Base-by-base conservation (phyloP, 495 filamentous ascomycete genomes). In the Tuber umbilicatum region DNA sequence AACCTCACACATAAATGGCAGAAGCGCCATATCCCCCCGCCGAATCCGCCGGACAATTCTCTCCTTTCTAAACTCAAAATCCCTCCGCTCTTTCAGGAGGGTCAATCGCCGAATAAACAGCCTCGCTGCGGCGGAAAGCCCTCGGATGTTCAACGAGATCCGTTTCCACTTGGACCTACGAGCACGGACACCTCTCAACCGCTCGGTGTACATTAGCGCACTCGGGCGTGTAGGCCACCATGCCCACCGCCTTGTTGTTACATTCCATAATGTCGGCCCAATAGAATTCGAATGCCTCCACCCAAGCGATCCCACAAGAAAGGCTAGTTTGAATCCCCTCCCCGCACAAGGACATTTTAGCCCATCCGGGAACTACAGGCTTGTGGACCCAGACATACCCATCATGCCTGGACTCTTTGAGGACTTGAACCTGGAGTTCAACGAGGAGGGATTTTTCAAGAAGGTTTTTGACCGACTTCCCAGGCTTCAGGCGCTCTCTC, bases 81-180 rank as follows among this genome's bases (percentile, higher is more conserved):
- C 72, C 12, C 64, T 83, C 43, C 75, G 79, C 6, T 38, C 73
- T 7, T 74, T 83, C 37, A 81, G 81, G 5, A 75, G 69, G 2
- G 72, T 82, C 42, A 70, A 68, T 45, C 45, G 19, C 16, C 68
- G 45, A 14, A 77, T 79, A 16, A 71, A 71, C 39, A 35, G 60
- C 55, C 4, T 64, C 27, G 27, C 19, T 19, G 31, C 17, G 14
- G 16, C 43, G 35, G 74, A 78, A 39, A 50, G 71, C 16, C n/a
- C 12, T 27, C 74, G 76, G 17, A 76, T 70, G 14, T 78, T 78
- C 45, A 70, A 27, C 5, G 76, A 76, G 16, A 64, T 78, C 43
- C 70, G 43, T 23, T 23, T 78, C 42, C 75, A 64, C 16, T 47
- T 78, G 17, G 35, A 64, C 60, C 76, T 78, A 5, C 55, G 27